phyloP scores from a whole-genome alignment of 2,329 filamentous ascomycete species.

The Sporothrix curviconia region DNA sequence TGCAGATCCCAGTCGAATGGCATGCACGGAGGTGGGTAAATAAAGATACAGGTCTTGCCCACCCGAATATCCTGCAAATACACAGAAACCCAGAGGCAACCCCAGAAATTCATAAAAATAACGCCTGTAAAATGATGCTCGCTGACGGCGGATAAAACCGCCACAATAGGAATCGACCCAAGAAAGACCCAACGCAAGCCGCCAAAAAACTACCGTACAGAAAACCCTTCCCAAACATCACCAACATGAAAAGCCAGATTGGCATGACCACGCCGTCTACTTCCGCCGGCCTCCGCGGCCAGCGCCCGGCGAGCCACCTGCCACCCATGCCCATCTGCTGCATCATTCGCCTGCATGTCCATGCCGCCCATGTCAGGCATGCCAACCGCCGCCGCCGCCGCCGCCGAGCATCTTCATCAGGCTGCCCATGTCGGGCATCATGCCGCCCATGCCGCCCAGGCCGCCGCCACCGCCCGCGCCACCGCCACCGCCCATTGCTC shows the following conservation, averaged over 20 bases:
- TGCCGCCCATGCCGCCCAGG: slow-evolving; percentile 15
- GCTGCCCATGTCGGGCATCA: slow-evolving; percentile 73
- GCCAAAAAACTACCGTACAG: neutral
- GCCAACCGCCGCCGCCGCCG: slow-evolving; percentile 55
- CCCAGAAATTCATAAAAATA: too few species aligned
- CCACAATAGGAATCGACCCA: too few species aligned
- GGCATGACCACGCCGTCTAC: neutral
- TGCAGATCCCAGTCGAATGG: too few species aligned
- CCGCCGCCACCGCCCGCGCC: slow-evolving; percentile 48
- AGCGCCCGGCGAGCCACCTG: slow-evolving; percentile 14
- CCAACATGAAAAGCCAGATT: neutral
- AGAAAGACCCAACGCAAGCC: too few species aligned
- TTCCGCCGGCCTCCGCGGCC: slow-evolving; percentile 18
- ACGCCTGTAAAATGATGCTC: too few species aligned
- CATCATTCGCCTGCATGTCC: slow-evolving; percentile 78
- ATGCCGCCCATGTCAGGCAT: slow-evolving; percentile 58
- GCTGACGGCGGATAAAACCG: too few species aligned
- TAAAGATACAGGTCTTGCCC: too few species aligned
- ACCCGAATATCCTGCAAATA: too few species aligned
- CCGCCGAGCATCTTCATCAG: slow-evolving; percentile 90
- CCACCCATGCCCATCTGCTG: slow-evolving; percentile 59
- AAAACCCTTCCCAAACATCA: neutral
- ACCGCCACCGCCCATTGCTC: slow-evolving; percentile 74
- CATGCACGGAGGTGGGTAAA: too few species aligned
- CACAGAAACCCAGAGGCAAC: too few species aligned